Evolutionary conservation across 768 basidiomycete species (phyloP), one percentile per base, ranked within the genome.

Genomic region (Russula sp.): DNA sequence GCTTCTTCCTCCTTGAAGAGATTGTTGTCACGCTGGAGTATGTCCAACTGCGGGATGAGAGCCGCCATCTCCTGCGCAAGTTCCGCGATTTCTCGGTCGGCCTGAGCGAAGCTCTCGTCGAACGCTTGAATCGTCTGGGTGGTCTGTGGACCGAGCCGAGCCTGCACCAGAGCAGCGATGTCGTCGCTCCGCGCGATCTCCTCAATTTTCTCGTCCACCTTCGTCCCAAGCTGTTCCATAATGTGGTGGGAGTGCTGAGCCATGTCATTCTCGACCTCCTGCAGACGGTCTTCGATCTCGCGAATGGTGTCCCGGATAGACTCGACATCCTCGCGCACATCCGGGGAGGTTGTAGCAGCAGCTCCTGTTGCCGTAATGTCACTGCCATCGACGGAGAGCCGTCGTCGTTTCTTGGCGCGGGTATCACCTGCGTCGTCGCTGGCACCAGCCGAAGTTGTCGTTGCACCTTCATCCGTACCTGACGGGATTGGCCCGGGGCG

Each of bases 1-100:
- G 42, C 59, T 32, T 73, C 71, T 56, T 71, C 69, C 50, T 61
- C 51, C 45, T 41, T 60, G 22, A 58, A 38, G 16, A 49, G 54
- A 16, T 48, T 51, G 18, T 56, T 55, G 18, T 59, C 59, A 4
- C 54, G 41, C 35, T 55, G 32, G 13, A 68, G 59, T 2, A 20
- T 14, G 35, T 60, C 62, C 42, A 61, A 22, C 52, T 42, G 43
- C 14, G 51, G 54, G 7, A 66, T 48, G 34, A 65, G 41, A 5
- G 56, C 64, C 8, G 56, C 60, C 43, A 65, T 50, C 48, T 66
- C 66, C 25, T 58, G 56, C 6, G 56, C 64, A 7, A 67, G 51
- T 45, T 67, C 66, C 13, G 39, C 29, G 14, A 66, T 56, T 9
- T 66, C 66, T 32, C 43, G 41, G 16, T 59, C 66, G n/a, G 61